These are phyloP conservation scores for Ceratobasidium sp. DNA, from an alignment of 1,284 basidiomycete species.

Conservation along the genomic window DNA sequence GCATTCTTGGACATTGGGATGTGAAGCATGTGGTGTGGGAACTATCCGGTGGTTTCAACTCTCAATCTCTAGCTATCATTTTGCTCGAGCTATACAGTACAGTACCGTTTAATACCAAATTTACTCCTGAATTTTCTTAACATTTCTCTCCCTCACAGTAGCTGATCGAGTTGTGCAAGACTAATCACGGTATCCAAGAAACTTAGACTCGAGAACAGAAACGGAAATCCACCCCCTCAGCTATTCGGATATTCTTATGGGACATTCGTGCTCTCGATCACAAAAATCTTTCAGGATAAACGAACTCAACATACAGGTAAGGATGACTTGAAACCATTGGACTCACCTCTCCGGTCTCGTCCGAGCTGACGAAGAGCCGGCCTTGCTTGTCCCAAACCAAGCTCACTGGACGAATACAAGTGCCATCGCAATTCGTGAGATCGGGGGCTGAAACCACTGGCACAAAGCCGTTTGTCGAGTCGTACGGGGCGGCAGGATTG, in stretches of 20 bases:
- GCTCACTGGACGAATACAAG: slow-evolving; percentile 26
- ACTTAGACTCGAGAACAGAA: too few relatives aligned
- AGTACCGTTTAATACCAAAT: too few relatives aligned
- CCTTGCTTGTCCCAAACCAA: slow-evolving; percentile 19
- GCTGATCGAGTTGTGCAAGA: too few relatives aligned
- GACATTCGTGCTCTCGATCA: neutral
- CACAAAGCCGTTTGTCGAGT: slow-evolving; percentile 3
- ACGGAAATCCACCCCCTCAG: too few relatives aligned
- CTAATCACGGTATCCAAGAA: too few relatives aligned
- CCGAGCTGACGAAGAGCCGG: slow-evolving; percentile 4
- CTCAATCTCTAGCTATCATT: too few relatives aligned
- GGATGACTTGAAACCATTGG: neutral
- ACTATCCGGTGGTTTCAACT: too few relatives aligned
- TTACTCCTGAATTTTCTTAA: too few relatives aligned
- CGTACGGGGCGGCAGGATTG: neutral
- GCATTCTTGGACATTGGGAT: neutral
- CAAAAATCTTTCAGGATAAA: neutral
- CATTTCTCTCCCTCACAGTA: too few relatives aligned
- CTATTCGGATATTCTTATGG: neutral
- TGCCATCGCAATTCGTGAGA: neutral
- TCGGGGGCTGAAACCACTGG: neutral
- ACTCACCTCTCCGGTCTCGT: slow-evolving; percentile 30
- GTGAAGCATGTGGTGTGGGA: neutral
- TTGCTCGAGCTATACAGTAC: too few relatives aligned
- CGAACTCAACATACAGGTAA: neutral